Evolutionary conservation across 2,329 filamentous ascomycete species (phyloP).

Genomic region (Curvularia sp.): DNA sequence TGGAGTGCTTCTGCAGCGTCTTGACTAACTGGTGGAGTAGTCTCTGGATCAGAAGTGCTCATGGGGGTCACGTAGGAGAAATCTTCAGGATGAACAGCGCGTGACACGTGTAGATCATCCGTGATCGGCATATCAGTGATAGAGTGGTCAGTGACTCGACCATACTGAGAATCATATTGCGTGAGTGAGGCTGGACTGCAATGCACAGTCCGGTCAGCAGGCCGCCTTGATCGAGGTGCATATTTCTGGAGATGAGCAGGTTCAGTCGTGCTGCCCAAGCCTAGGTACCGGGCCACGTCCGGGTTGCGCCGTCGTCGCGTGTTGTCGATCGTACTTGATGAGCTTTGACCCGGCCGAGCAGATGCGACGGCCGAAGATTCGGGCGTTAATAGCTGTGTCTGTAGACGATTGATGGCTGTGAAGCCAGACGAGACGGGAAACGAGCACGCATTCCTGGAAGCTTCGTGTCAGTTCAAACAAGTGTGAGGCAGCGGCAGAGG

Average conservation of each 20-base stretch:
- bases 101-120: background rate
- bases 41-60: background rate
- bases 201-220: background rate
- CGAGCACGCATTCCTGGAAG: constrained; percentile 7
- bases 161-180: background rate
- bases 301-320: constrained; percentile 29
- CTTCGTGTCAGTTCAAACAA: constrained; percentile 11
- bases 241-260: constrained; percentile 28
- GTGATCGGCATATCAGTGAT: background rate
- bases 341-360: constrained; percentile 11
- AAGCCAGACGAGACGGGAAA: constrained; percentile 25
- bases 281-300: constrained; percentile 39
- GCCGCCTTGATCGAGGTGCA: constrained; percentile 16
- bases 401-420: constrained; percentile 36
- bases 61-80: background rate
- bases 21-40: constrained; percentile 2
- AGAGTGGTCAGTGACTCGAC: background rate
- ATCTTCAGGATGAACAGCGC: background rate
- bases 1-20: background rate
- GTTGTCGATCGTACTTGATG: constrained; percentile 6
- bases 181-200: background rate
- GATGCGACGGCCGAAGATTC: constrained; percentile 15
- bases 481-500: background rate
- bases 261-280: constrained; percentile 28
- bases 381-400: constrained; percentile 18